These are phyloP conservation scores for Arthroderma sp. DNA, from an alignment of 2,329 filamentous ascomycete species.

Conservation along the genomic window DNA sequence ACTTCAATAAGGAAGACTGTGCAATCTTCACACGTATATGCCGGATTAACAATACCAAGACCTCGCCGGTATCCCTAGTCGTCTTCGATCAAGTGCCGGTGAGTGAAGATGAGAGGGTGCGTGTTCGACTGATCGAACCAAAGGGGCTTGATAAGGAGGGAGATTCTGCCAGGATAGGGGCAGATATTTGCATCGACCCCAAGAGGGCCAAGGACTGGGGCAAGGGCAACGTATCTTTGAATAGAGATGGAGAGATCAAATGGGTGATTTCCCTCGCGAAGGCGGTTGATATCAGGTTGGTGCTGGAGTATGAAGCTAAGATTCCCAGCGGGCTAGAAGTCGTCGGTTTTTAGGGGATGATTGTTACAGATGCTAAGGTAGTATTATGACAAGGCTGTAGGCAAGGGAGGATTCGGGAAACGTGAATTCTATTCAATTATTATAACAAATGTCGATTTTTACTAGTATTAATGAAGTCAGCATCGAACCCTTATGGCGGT, in stretches of 20 bases:
- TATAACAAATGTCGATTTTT: too few relatives aligned
- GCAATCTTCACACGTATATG: constrained; percentile 23
- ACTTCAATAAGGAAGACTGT: constrained; percentile 24
- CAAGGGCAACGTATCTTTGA: constrained; percentile 41
- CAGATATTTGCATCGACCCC: constrained; percentile 9
- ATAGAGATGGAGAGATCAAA: constrained; percentile 46
- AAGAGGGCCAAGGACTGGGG: constrained; percentile 36
- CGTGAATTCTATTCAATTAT: too few relatives aligned
- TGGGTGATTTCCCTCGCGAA: constrained; percentile 50
- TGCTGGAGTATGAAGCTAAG: constrained; percentile 50
- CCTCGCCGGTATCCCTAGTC: constrained; percentile 18
- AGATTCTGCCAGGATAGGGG: constrained; percentile 12
- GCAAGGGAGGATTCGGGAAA: too few relatives aligned
- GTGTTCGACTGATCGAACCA: constrained; percentile 21
- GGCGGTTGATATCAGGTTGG: constrained; percentile 45
- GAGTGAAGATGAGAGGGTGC: constrained; percentile 23
- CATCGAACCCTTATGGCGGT: too few relatives aligned
- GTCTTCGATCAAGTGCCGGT: constrained; percentile 26
- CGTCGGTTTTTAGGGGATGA: constrained; percentile 1
- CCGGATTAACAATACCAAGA: constrained; percentile 25
- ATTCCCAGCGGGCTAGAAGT: constrained; percentile 34
- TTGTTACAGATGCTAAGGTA: too few relatives aligned
- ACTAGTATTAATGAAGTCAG: too few relatives aligned
- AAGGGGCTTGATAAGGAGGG: constrained; percentile 21
- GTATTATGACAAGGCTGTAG: too few relatives aligned